These are phyloP conservation scores for Fusarium scirpi DNA, from an alignment of 2,329 filamentous ascomycete species.

Conservation along the genomic window DNA sequence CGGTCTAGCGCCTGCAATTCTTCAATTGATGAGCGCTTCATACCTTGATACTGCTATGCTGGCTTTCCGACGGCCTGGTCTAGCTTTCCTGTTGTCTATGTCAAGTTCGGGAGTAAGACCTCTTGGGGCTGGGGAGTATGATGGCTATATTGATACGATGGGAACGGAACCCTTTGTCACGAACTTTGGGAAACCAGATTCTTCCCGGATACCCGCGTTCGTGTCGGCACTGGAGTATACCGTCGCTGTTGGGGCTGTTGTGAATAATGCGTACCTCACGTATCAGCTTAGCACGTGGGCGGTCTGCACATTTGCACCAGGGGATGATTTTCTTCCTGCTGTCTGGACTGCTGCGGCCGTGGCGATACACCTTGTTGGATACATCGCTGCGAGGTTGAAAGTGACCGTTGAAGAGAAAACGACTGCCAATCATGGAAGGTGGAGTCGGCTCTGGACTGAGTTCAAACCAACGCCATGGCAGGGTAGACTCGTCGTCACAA, in stretches of 20 bases:
- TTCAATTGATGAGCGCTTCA: slow-evolving; percentile 36
- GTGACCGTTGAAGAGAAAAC: background rate
- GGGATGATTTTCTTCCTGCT: slow-evolving; percentile 26
- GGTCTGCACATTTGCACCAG: slow-evolving; percentile 33
- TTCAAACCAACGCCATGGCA: slow-evolving; percentile 16
- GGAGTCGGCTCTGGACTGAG: background rate
- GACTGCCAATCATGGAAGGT: background rate
- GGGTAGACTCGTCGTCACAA: background rate
- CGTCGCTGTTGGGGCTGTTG: slow-evolving; percentile 17
- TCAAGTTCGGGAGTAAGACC: slow-evolving; percentile 29
- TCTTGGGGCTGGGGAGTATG: slow-evolving; percentile 19
- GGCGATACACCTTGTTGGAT: slow-evolving; percentile 5
- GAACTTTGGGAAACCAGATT: background rate
- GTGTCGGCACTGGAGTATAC: slow-evolving; percentile 17
- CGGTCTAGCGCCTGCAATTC: slow-evolving; percentile 31
- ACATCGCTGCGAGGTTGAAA: slow-evolving; percentile 2
- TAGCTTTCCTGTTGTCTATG: slow-evolving; percentile 36
- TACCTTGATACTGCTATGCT: slow-evolving; percentile 42
- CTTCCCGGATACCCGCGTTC: background rate
- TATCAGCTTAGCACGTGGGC: slow-evolving; percentile 30
- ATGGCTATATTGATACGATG: slow-evolving; percentile 11
- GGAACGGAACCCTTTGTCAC: slow-evolving; percentile 4
- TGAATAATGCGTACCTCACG: slow-evolving; percentile 24
- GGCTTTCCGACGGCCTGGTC: slow-evolving; percentile 28
- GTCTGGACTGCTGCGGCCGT: slow-evolving; percentile 15